phyloP scores from a whole-genome alignment of 192 early-diverging fungal species.

The Linderina pennispora region DNA sequence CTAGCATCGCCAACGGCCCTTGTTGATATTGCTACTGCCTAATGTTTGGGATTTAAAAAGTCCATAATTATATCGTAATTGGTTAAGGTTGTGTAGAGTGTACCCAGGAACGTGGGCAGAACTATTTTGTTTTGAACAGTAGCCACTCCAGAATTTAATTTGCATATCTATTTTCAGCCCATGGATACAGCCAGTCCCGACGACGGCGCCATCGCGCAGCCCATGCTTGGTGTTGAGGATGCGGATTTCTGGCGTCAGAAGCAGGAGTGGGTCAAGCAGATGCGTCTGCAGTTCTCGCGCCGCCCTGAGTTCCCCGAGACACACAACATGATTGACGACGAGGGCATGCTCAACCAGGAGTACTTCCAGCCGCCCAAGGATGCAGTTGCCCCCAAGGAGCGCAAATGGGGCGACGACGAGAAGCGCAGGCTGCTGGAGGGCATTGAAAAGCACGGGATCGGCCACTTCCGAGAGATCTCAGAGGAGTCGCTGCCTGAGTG shows the following conservation, averaged over 20 bases:
- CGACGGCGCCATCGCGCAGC: constrained; percentile 1
- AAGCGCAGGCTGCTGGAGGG: constrained; percentile 66
- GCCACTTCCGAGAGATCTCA: constrained; percentile 83
- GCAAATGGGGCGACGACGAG: constrained; percentile 85
- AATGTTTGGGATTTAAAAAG: no score
- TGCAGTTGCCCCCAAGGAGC: constrained; percentile 46
- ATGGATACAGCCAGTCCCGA: no score
- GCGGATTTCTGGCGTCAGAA: constrained; percentile 48
- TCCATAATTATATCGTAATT: no score
- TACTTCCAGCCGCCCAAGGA: constrained; percentile 65
- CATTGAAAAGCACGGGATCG: constrained; percentile 78
- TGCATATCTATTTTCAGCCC: no score
- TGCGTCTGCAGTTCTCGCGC: constrained; percentile 81
- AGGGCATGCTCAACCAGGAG: constrained; percentile 87
- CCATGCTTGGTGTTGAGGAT: no score
- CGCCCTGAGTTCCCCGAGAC: constrained; percentile 80
- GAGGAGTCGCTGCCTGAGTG: constrained; percentile 69
- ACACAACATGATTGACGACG: constrained; percentile 72
- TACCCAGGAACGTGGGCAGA: no score
- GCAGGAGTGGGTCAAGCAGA: constrained; percentile 72
- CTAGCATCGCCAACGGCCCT: no score
- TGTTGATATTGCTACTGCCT: no score
- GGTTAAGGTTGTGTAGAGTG: no score
- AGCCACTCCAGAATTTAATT: no score
- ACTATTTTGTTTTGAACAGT: no score